Evolutionary conservation across 257 asterid genomes (phyloP).

Genomic region (Mentha longifolia): DNA sequence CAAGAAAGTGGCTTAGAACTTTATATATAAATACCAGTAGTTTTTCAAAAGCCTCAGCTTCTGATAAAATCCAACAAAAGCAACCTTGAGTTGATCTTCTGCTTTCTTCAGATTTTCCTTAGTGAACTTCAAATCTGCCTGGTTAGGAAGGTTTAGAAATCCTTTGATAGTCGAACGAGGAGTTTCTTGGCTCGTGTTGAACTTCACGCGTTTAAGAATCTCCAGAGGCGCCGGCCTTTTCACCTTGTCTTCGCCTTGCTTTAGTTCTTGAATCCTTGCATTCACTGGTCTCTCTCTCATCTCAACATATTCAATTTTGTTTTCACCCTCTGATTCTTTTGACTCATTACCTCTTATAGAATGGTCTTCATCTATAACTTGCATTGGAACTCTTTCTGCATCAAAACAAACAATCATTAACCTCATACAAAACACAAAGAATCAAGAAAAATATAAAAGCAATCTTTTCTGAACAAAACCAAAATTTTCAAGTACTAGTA

Average conservation of each 20-base stretch:
- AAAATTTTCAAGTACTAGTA: background rate
- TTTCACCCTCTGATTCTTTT: conserved; percentile 24
- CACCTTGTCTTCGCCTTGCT: conserved; percentile 15
- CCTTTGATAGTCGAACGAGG: conserved; percentile 54
- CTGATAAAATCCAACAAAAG: conserved; percentile 53
- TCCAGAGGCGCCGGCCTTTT: conserved; percentile 41
- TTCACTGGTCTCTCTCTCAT: no score
- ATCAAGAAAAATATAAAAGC: background rate
- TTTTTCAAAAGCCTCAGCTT: conserved; percentile 56
- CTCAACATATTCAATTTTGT: conserved; percentile 1
- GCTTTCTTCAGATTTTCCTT: conserved; percentile 50
- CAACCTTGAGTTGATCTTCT: conserved; percentile 49
- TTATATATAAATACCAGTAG: conserved; percentile 37
- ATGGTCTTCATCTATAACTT: conserved; percentile 43
- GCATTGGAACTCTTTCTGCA: conserved; percentile 45
- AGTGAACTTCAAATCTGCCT: conserved; percentile 47
- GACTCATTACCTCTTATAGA: background rate
- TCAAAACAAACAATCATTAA: background rate
- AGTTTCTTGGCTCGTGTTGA: conserved; percentile 40
- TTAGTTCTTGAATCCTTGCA: conserved; percentile 19
- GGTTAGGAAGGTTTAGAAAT: conserved; percentile 41
- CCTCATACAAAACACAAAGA: background rate
- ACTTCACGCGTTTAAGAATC: conserved; percentile 45
- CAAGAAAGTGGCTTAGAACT: background rate
- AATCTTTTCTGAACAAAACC: background rate